Evolutionary conservation across 345 rosid genomes (phyloP).

Genomic region (Sonneratia caseolaris): DNA sequence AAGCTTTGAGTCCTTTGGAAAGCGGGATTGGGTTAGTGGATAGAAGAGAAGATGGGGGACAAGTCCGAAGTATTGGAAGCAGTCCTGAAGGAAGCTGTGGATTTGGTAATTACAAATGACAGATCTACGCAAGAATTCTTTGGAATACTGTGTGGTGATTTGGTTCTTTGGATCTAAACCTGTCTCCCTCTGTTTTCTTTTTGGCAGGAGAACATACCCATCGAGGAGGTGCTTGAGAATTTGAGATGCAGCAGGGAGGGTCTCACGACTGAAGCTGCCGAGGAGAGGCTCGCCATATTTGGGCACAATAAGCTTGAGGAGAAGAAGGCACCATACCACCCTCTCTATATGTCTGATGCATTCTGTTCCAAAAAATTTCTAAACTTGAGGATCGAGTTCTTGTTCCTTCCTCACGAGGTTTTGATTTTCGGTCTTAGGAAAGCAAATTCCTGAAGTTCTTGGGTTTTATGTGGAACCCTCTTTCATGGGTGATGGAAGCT

Average conservation of each 20-base stretch:
- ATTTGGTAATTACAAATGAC: slow-evolving; percentile 52
- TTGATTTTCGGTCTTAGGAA: slow-evolving; percentile 36
- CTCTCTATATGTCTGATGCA: too few species aligned
- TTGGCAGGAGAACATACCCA: slow-evolving; percentile 87
- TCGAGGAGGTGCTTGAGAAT: slow-evolving; percentile 91
- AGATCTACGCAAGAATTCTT: slow-evolving; percentile 39
- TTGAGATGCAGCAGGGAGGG: slow-evolving; percentile 94
- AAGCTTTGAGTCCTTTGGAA: background rate
- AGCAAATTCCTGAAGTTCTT: slow-evolving; percentile 79
- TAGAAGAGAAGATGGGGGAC: slow-evolving; percentile 34
- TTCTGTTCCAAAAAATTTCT: background rate
- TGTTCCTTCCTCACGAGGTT: background rate
- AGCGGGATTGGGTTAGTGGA: background rate
- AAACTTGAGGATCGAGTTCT: background rate
- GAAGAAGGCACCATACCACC: background rate
- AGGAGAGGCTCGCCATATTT: background rate
- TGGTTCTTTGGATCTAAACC: slow-evolving; percentile 5
- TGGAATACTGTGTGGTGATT: slow-evolving; percentile 15
- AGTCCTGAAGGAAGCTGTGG: slow-evolving; percentile 95
- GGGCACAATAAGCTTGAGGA: background rate
- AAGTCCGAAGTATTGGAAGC: slow-evolving; percentile 83
- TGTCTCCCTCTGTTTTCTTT: slow-evolving; percentile 5
- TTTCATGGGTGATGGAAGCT: slow-evolving; percentile 99
- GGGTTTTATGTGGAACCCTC: slow-evolving; percentile 99
- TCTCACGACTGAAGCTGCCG: slow-evolving; percentile 1